Conservation (phyloP, 2,329 filamentous ascomycete genomes). For the Sporothrix inflata region DNA sequence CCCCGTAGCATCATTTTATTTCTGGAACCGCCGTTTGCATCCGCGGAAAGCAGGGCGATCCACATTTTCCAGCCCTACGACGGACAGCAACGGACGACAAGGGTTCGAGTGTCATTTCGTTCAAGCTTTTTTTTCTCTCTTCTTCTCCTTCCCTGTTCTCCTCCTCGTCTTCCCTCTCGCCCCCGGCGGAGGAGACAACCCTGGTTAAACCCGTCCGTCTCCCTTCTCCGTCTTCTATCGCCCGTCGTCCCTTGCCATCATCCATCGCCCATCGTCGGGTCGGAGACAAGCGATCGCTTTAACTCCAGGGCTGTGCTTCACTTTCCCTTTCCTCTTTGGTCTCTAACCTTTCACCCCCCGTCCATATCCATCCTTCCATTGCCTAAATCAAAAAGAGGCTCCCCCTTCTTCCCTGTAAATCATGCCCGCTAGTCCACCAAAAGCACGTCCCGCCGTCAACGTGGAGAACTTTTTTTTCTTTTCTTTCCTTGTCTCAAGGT, state of each 20-base stretch:
- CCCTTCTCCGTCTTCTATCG: not conserved
- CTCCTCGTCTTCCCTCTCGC: not conserved
- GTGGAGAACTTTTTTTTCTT: too few relatives aligned
- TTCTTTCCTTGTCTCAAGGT: too few relatives aligned
- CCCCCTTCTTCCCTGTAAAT: not conserved
- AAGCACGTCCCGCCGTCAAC: not conserved
- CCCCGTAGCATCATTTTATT: not conserved
- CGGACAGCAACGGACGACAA: not conserved
- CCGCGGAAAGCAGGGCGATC: not conserved
- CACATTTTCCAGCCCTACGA: slow-evolving; percentile 14
- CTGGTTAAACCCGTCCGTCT: not conserved
- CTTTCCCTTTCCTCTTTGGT: not conserved
- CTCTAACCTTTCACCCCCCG: too few relatives aligned
- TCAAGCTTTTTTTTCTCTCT: not conserved
- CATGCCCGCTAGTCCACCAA: not conserved
- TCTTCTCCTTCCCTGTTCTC: not conserved
- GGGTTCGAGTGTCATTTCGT: not conserved
- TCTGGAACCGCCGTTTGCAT: not conserved
- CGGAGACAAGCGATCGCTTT: not conserved
- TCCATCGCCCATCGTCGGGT: not conserved
- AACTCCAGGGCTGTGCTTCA: slow-evolving; percentile 1
- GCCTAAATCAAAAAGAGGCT: not conserved
- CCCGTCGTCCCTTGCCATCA: not conserved
- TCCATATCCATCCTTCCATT: not conserved
- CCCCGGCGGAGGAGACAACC: not conserved